These are phyloP conservation scores for Guillardia theta DNA, from an alignment of 78 protist species.

Conservation along the genomic window DNA sequence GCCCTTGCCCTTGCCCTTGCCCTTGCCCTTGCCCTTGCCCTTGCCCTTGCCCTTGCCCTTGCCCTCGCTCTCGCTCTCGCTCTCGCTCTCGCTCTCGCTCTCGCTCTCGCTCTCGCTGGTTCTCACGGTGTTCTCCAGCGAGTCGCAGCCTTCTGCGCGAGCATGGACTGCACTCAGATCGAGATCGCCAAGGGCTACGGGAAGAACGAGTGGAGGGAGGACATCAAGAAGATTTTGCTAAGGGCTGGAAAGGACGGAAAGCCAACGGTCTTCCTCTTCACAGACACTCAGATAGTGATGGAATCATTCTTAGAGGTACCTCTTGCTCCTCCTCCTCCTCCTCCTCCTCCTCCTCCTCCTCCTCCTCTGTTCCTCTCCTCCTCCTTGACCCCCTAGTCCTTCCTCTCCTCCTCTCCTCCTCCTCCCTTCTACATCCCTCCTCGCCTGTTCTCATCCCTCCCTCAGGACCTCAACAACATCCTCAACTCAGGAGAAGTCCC, in stretches of 20 bases:
- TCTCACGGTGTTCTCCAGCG: constrained; percentile 14
- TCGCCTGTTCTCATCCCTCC: too few species aligned
- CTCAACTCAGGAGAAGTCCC: constrained; percentile 92
- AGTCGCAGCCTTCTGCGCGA: constrained; percentile 77
- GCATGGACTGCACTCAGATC: constrained; percentile 3
- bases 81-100: neutral
- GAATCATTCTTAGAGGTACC: constrained; percentile 87
- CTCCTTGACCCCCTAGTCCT: too few species aligned
- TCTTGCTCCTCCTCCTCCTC: too few species aligned
- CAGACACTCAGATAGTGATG: constrained; percentile 86
- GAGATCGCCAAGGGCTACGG: constrained; percentile 68
- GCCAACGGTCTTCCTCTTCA: constrained; percentile 75
- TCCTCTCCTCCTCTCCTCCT: too few species aligned
- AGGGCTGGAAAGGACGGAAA: constrained; percentile 68
- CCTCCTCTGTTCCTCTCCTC: too few species aligned
- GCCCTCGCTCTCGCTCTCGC: neutral
- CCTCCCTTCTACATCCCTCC: too few species aligned
- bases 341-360: too few species aligned
- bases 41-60: neutral
- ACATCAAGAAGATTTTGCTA: constrained; percentile 59
- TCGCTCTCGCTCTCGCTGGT: neutral
- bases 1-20: neutral
- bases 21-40: neutral
- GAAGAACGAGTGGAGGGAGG: constrained; percentile 74
- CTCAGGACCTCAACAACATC: constrained; percentile 82